phyloP scores from a whole-genome alignment of 1,284 basidiomycete species.

The Rhodotorula sp. region DNA sequence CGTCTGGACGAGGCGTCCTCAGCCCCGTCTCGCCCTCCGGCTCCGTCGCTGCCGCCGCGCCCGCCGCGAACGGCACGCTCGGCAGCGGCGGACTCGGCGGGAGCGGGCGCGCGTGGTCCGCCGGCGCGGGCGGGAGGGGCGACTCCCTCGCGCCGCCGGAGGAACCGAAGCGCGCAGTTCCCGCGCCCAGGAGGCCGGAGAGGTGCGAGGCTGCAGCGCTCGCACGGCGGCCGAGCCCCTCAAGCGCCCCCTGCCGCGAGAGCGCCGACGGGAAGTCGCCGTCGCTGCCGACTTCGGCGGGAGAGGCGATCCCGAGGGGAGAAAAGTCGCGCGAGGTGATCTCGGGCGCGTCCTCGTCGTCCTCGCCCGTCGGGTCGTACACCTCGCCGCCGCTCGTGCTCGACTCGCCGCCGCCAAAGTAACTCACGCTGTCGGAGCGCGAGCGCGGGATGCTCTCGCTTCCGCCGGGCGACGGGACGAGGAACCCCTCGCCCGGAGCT shows the following conservation, averaged over 20 bases:
- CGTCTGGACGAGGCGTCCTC: neutral
- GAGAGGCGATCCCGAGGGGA: neutral
- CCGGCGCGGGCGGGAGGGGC: neutral
- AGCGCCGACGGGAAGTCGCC: too few relatives aligned
- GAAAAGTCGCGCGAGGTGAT: neutral
- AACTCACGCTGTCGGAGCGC: neutral
- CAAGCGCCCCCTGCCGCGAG: neutral
- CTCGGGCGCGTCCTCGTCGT: neutral
- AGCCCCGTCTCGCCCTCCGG: neutral
- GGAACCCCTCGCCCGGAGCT: neutral
- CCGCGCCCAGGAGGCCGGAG: neutral
- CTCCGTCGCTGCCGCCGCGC: neutral
- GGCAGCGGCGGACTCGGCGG: slow-evolving; percentile 5
- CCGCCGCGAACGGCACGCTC: neutral
- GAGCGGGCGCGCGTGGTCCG: neutral
- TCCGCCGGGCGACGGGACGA: neutral
- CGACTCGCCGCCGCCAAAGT: neutral
- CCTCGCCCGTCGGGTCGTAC: neutral
- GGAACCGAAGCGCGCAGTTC: too few relatives aligned
- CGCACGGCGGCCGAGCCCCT: neutral
- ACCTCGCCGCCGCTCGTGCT: neutral
- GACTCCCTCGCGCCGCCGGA: neutral
- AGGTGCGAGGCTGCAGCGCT: slow-evolving; percentile 1
- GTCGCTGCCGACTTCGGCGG: too few relatives aligned
- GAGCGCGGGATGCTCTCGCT: neutral